These are phyloP conservation scores for Ceriops zippeliana DNA, from an alignment of 345 rosid genomes.

Conservation along the genomic window DNA sequence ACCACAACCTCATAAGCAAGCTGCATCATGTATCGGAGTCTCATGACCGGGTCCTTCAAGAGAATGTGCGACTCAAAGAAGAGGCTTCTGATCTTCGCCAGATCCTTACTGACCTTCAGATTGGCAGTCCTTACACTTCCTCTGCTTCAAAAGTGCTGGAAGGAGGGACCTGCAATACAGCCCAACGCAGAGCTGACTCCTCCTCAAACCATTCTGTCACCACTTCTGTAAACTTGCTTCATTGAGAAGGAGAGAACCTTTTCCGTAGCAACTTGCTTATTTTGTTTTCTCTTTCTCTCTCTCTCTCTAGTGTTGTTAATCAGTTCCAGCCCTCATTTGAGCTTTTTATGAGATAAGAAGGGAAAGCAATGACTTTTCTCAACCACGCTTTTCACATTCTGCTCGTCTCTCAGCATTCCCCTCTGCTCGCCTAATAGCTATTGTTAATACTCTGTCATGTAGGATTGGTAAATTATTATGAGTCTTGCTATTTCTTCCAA, in stretches of 20 bases:
- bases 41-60: constrained; percentile 60
- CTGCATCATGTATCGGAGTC: constrained; percentile 58
- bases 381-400: neutral
- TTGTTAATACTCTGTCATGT: too few relatives aligned
- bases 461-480: too few relatives aligned
- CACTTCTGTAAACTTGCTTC: neutral
- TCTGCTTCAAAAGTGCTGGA: constrained; percentile 46
- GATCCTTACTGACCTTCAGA: constrained; percentile 51
- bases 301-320: neutral
- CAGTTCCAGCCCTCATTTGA: neutral
- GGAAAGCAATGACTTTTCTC: neutral
- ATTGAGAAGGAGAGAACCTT: neutral
- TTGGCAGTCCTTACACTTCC: constrained; percentile 41
- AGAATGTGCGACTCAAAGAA: constrained; percentile 74
- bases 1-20: constrained; percentile 61
- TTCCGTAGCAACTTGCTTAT: neutral
- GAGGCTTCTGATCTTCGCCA: constrained; percentile 73
- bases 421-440: neutral
- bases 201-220: constrained; percentile 9
- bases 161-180: constrained; percentile 49
- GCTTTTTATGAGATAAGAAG: neutral
- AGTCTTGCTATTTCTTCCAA: too few relatives aligned
- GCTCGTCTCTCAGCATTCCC: neutral
- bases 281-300: neutral
- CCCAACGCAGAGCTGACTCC: constrained; percentile 41